These are phyloP conservation scores for Sophora flavescens DNA, from an alignment of 306 rosid genomes.

Conservation along the genomic window DNA sequence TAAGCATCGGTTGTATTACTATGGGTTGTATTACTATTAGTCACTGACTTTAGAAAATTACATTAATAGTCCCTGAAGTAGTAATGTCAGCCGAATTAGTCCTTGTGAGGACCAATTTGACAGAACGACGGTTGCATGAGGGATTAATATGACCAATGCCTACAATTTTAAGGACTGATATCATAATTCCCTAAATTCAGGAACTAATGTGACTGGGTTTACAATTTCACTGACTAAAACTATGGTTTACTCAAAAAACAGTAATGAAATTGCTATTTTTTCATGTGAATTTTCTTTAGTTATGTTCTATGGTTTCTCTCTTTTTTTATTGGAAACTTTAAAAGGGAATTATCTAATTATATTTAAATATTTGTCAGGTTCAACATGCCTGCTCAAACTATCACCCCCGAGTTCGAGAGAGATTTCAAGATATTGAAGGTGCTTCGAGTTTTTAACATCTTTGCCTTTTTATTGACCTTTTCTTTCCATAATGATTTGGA, in stretches of 20 bases:
- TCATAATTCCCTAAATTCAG: no score
- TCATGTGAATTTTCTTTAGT: neutral
- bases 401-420: slow-evolving; percentile 79
- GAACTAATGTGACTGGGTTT: neutral
- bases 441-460: slow-evolving; percentile 33
- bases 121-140: neutral
- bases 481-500: neutral
- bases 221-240: neutral
- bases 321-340: neutral
- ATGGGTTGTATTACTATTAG: neutral
- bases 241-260: neutral
- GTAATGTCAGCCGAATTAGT: neutral
- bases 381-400: slow-evolving; percentile 84
- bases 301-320: neutral
- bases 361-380: slow-evolving; percentile 61
- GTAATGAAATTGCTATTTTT: neutral
- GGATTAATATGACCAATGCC: neutral
- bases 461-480: neutral
- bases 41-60: neutral
- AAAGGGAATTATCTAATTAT: neutral
- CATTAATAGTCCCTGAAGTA: no score
- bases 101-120: no score
- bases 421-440: slow-evolving; percentile 84
- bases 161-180: neutral
- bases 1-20: neutral